A percentile compares a stretch with the other conserved stretches of the same genome.
phyloP scores from a whole-genome alignment of 2,329 filamentous ascomycete genomes.

The Hypoxylon sp. region DNA sequence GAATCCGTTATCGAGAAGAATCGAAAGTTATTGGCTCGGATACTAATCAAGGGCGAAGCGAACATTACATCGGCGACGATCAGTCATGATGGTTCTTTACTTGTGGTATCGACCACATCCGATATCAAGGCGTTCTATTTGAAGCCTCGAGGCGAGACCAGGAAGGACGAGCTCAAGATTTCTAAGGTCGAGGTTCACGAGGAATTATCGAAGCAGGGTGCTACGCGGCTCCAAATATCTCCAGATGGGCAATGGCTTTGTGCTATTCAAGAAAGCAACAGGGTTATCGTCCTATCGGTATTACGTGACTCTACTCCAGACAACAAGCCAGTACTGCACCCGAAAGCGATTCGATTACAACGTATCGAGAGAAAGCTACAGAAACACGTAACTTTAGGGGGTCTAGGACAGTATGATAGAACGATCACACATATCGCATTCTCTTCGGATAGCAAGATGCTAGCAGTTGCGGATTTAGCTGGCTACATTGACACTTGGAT shows the following conservation, averaged over 20 bases:
- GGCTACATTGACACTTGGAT: constrained; percentile 92
- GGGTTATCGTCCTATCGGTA: constrained; percentile 68
- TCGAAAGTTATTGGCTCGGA: constrained; percentile 77
- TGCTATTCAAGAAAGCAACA: constrained; percentile 73
- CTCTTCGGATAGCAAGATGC: constrained; percentile 82
- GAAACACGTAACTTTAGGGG: constrained; percentile 72
- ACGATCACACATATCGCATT: constrained; percentile 82
- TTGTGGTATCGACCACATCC: constrained; percentile 81
- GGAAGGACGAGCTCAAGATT: constrained; percentile 75
- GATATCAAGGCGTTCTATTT: constrained; percentile 85
- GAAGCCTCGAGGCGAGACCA: constrained; percentile 64
- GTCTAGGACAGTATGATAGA: constrained; percentile 82
- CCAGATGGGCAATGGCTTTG: constrained; percentile 79
- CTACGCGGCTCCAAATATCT: constrained; percentile 78
- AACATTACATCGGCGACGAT: constrained; percentile 84
- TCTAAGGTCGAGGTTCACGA: constrained; percentile 77
- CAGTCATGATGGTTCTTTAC: constrained; percentile 78
- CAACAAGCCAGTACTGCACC: constrained; percentile 59
- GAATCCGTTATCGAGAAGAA: constrained; percentile 65
- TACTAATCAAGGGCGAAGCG: constrained; percentile 80
- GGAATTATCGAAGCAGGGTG: constrained; percentile 72
- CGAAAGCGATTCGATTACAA: constrained; percentile 64
- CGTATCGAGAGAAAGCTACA: constrained; percentile 69
- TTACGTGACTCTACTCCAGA: constrained; percentile 52
- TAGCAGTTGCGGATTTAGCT: constrained; percentile 84